Evolutionary conservation across 169 alveolate genomes (phyloP), one percentile per base, ranked within the genome.

Genomic region (Perkinsus chesapeaki): DNA sequence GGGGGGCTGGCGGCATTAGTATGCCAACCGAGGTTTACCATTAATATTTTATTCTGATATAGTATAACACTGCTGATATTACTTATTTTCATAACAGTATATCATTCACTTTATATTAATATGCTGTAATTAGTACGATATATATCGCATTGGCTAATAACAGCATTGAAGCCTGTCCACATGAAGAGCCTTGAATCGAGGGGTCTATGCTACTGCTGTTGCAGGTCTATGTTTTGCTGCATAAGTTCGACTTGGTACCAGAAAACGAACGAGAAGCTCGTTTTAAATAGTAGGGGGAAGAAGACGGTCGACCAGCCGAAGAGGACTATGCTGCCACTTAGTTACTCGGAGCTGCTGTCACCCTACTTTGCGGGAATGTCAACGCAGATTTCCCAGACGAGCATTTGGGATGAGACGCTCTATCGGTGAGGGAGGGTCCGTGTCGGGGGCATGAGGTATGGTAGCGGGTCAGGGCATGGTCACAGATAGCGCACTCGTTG

Each of bases 391-490:
- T 97, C 97, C 93, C 96, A 96, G 39, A 98, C 99, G 20, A 96
- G 98, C 38, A 98, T 98, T 72, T 98, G 99, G 99, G 99, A 98
- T 93, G 99, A 97, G 92, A 96, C 99, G 91, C 97, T 60, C 82
- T 60, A 60, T 16, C 82, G 82, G 82, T 60, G 82, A 60, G 82
- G 12, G 31, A 20, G 82, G 82, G n/a, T n/a, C 23, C 37, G 23
- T 60, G 3, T 3, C 7, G 82, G 82, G 23, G 27, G 23, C 0
- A 60, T 1, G 12, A 20, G 31, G 31, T 60, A 12, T 60, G 82
- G 1, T 0, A 20, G 23, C 3, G 97, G 39, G 97, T 97, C 93
- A 97, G 97, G 92, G 99, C 99, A 12, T 98, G 99, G 99, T 96
- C 98, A 92, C 94, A 96, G 92, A 98, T 98, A 90, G 99, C 98